Evolutionary conservation across 1,284 basidiomycete genomes (phyloP), one percentile per base, ranked within the genome.

Genomic region (Mycena sp.): DNA sequence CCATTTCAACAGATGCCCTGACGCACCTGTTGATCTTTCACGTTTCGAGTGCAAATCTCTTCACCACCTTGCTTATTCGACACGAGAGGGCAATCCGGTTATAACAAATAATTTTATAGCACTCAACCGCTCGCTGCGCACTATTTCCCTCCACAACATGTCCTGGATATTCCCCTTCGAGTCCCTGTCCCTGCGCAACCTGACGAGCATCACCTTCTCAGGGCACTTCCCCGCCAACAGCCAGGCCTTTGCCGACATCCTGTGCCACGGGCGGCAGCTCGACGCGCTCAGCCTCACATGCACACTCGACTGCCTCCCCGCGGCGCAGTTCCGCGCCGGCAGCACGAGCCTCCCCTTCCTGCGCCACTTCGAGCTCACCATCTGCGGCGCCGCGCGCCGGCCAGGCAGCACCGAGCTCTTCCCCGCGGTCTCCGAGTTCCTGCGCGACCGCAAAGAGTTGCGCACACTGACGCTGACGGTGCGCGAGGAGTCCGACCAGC

Each of bases 391-490:
- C 7, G 80, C 81, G 35, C 79, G 83, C 62, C 76, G 83, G 30
- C 77, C 82, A 17, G 73, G 77, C 28, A 89, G 90, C 70, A 77
- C 81, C 17, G 87, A 87, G 66, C 78, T 91, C 3, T 89, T 90
- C 77, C 88, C 87, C 3, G 83, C 89, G 6, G 81, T 91, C 46
- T 81, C 86, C 3, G 87, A 87, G 35, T 90, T 91, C 72, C 76
- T 91, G 28, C 82, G 87, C 9, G 83, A 83, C n/a, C 78, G 87
- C 40, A 76, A 74, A n/a, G 74, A 83, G 40, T 74, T 91, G 37
- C 78, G 78, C 28, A 83, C 83, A 1, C 80, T 91, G 38, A 78
- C 82, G 50, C 78, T 90, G 1, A 80, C 83, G 11, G 82, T 86
- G 10, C 80, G 83, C 14, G 77, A 79, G n/a, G 78, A 82, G 21